Percentiles rank a stretch among this genome's conserved stretches.
phyloP scores from a whole-genome alignment of 1,284 basidiomycete genomes.

The Ustilago bromivora region DNA sequence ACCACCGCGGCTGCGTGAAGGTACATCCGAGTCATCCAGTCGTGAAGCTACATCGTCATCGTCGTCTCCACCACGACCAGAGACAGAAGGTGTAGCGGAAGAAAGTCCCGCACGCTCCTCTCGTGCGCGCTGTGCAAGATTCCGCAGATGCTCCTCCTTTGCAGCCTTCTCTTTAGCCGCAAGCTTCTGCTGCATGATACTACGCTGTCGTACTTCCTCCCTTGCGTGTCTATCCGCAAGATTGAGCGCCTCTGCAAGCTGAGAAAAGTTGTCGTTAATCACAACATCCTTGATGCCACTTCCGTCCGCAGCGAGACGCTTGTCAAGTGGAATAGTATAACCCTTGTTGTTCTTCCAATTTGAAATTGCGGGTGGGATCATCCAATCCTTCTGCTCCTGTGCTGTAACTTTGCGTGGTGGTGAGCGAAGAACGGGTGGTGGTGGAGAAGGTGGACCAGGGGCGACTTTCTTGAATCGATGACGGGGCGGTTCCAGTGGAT shows the following conservation, averaged over 20 bases:
- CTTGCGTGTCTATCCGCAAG: conserved; percentile 97
- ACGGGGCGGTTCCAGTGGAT: conserved; percentile 93
- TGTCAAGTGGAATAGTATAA: conserved; percentile 98
- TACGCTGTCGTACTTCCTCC: conserved; percentile 94
- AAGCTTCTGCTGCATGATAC: conserved; percentile 97
- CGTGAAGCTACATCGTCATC: conserved; percentile 22
- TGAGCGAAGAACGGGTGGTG: conserved; percentile 94
- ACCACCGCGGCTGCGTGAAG: neutral
- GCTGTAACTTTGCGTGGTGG: conserved; percentile 95
- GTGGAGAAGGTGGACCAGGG: conserved; percentile 91
- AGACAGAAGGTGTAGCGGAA: conserved; percentile 47
- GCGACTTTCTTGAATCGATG: conserved; percentile 99
- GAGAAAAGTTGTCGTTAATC: conserved; percentile 99
- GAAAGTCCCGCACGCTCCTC: conserved; percentile 87
- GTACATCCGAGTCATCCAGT: conserved; percentile 29
- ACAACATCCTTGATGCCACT: conserved; percentile 96
- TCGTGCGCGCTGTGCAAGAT: conserved; percentile 92
- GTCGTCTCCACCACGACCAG: conserved; percentile 22
- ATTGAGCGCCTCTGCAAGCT: conserved; percentile 95
- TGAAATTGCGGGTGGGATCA: conserved; percentile 99
- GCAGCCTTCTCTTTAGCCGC: conserved; percentile 97
- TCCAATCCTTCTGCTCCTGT: conserved; percentile 99
- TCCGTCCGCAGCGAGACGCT: conserved; percentile 96
- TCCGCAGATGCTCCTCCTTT: conserved; percentile 94
- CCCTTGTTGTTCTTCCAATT: conserved; percentile 99